Evolutionary conservation across 768 basidiomycete species (phyloP), one percentile per base, ranked within the genome.

Genomic region (Serendipita sp.): DNA sequence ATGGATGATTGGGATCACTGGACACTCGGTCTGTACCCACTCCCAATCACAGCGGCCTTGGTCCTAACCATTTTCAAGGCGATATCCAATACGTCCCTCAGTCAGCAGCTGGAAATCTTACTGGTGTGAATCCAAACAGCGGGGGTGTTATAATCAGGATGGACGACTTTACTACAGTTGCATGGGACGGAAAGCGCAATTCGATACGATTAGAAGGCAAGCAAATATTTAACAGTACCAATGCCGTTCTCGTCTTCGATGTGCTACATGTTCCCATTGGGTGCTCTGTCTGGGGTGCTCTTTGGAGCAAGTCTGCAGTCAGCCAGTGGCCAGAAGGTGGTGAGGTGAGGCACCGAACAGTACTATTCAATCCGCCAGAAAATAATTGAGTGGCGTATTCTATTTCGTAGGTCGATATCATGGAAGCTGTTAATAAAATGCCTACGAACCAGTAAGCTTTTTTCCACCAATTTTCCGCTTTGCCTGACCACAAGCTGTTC

Each of bases 181-280:
- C 16, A 33, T 27, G 34, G 23, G 10, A 33, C 3, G 33, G 8
- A 34, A 60, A 60, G 55, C 55, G 55, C 8, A 60, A 60, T 31
- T 60, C 55, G 13, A 37, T 60, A 27, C 55, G 55, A n/a, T 11
- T 60, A 4, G 55, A 60, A 29, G 55, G 55, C 55, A 60, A 60
- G 36, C 55, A 60, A 37, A 60, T 60, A 23, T 60, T 60, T n/a
- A 60, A 60, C 58, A 62, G 44, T 29, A 48, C 65, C 44, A 34
- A 58, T 31, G 15, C 31, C 4, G 65, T 62, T 37, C 36, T 58
- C 40, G 69, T 68, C 66, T 69, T 50, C 52, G 69, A 73, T 69
- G 66, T 64, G 67, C 65, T 69, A 65, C 70, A 69, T 62, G 64
- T 67, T 62, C 69, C 67, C 68, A 63, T 64, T 50, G 53, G 69